Percentiles rank a stretch among this genome's conserved stretches.
Conservation (phyloP, 805 yeast species). For the Yarrowia hollandica region DNA sequence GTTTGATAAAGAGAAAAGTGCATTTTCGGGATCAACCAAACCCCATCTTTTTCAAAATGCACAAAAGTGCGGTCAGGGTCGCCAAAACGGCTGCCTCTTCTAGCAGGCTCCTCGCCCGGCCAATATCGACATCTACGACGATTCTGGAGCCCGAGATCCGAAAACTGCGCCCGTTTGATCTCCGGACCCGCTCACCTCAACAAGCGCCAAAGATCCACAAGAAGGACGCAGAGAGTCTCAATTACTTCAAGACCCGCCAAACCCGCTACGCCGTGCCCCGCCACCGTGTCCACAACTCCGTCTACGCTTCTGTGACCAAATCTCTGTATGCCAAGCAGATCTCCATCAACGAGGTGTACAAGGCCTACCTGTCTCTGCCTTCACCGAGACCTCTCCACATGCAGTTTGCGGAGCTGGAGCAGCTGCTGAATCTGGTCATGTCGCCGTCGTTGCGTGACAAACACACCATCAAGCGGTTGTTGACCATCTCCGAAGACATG, state of each 20-base stretch:
- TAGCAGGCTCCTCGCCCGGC: not conserved
- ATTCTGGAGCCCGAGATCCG: not conserved
- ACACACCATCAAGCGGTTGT: not conserved
- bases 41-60: no score
- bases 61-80: not conserved
- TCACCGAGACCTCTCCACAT: not conserved
- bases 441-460: conserved; percentile 7
- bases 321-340: not conserved
- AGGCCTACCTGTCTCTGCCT: not conserved
- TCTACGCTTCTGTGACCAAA: not conserved
- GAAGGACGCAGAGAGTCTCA: not conserved
- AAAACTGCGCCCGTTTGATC: conserved; percentile 9
- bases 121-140: not conserved
- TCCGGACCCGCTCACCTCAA: not conserved
- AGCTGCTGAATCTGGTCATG: not conserved
- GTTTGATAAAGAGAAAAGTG: no score
- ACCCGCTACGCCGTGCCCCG: not conserved
- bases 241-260: conserved; percentile 1
- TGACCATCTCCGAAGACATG: conserved; percentile 8
- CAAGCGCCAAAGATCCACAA: no score
- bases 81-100: not conserved
- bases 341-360: not conserved
- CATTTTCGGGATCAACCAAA: no score
- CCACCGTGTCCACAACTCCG: not conserved
- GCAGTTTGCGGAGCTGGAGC: conserved; percentile 16